Percentiles rank a stretch among this genome's conserved stretches.
Conservation (phyloP, 371 early-diverging fungal genomes). For the Mucor plumbeus region DNA sequence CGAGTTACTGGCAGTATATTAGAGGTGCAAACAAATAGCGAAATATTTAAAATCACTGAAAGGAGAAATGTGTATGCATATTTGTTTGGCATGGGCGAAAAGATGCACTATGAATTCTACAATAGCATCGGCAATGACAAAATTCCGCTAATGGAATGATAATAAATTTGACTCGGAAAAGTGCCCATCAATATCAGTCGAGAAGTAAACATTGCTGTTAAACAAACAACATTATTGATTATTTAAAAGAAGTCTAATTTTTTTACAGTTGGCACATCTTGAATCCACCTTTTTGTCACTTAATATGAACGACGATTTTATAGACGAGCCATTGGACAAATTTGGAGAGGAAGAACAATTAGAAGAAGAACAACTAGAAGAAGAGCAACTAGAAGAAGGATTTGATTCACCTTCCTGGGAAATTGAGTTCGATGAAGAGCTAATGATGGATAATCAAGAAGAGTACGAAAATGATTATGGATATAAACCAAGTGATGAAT, state of each 20-base stretch:
- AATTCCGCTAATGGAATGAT: background rate
- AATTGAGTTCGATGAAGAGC: background rate
- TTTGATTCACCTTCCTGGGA: background rate
- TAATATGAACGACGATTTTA: background rate
- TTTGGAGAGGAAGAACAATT: background rate
- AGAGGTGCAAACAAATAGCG: background rate
- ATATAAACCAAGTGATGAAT: background rate
- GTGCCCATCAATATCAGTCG: background rate
- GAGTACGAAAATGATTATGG: background rate
- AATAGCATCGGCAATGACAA: background rate
- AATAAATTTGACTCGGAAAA: background rate
- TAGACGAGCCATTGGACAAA: conserved; percentile 1
- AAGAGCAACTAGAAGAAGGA: background rate
- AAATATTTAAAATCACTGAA: background rate
- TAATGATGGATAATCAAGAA: background rate
- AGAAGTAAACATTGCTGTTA: conserved; percentile 1
- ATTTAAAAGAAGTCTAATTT: background rate
- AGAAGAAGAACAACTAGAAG: background rate
- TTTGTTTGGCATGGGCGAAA: background rate
- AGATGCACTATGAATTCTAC: background rate
- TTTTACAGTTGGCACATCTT: background rate
- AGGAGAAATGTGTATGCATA: background rate
- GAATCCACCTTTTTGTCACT: background rate
- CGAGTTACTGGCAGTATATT: too few relatives aligned
- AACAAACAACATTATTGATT: background rate